phyloP scores from a whole-genome alignment of 345 rosid species.

The Eutrema heterophyllum region DNA sequence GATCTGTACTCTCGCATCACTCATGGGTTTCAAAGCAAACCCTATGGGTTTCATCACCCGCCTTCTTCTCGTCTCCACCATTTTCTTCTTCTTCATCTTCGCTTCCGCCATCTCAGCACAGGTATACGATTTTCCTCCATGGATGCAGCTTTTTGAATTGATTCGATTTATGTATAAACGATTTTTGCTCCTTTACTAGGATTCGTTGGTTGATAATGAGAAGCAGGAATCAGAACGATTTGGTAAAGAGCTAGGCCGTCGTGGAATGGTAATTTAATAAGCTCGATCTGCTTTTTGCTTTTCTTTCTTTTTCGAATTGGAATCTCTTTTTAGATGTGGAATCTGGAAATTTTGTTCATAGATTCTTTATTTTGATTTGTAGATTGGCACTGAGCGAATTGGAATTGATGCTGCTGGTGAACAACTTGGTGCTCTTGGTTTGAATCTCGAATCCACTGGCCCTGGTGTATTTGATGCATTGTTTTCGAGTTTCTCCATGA shows the following conservation, averaged over 20 bases:
- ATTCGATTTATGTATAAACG: not conserved
- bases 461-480: conserved; percentile 92
- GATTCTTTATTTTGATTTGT: conserved; percentile 4
- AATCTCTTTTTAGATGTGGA: not conserved
- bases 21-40: conserved; percentile 41
- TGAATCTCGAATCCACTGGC: conserved; percentile 52
- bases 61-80: conserved; percentile 28
- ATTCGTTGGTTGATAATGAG: conserved; percentile 38
- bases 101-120: conserved; percentile 40
- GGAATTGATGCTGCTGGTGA: conserved; percentile 38
- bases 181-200: conserved; percentile 34
- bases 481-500: conserved; percentile 90
- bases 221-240: conserved; percentile 45
- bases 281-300: not conserved
- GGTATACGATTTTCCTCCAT: conserved; percentile 25
- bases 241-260: conserved; percentile 79
- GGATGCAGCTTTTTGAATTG: not conserved
- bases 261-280: conserved; percentile 63
- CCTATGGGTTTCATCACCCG: conserved; percentile 17
- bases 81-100: conserved; percentile 28
- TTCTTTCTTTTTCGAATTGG: not conserved
- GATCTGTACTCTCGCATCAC: conserved; percentile 15
- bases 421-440: conserved; percentile 34
- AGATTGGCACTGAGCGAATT: conserved; percentile 44
- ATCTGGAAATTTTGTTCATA: not conserved